Base-by-base conservation (phyloP, 352 stramenopile genomes). In the Globisporangium ultimum region DNA sequence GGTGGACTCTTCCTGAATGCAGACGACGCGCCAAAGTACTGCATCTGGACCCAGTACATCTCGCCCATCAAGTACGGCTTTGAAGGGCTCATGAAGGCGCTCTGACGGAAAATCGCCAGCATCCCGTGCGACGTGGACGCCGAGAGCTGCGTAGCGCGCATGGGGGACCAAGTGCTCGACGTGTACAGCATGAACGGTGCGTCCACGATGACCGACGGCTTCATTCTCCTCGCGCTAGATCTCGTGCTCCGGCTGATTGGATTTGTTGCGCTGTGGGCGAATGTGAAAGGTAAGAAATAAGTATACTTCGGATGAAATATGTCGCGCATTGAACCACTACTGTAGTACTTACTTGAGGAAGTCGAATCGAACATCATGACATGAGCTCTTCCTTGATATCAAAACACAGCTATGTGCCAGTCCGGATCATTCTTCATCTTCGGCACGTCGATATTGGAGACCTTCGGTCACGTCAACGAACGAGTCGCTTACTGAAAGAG, bases 1-100 rank as follows among this genome's bases (percentile, higher is more conserved):
- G 71, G 76, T 2, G 76, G 74, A 0, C 58, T 82, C 18, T 72
- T 87, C 49, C 11, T 88, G 17, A 87, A 87, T 40, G 34, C 61
- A 0, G 55, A 68, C 24, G 64, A 64, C 12, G 71, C 66, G 0
- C 67, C 73, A 0, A 50, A 55, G 0, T 88, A 82, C 66, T 84
- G 85, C 48, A 28, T 75, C 17, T 88, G 78, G 78, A 62, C 86
- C 41, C 66, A 85, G 56, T 82, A 84, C 56, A 70, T 84, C 49
- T 85, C 73, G 32, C 76, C 72, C 0, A 73, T 88, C 58, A 82
- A 81, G 57, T 86, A 76, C 53, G 67, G 69, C 43, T 84, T 68
- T 48, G 72, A 80, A 22, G 71, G 22, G 0, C 57, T 80, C 18
- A 81, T 79, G 69, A 73, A 73, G 32, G 49, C 70, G 1, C 84